Base-by-base conservation (phyloP, 1,139 yeast species). In the Nakaseomyces uthaithaninus region DNA sequence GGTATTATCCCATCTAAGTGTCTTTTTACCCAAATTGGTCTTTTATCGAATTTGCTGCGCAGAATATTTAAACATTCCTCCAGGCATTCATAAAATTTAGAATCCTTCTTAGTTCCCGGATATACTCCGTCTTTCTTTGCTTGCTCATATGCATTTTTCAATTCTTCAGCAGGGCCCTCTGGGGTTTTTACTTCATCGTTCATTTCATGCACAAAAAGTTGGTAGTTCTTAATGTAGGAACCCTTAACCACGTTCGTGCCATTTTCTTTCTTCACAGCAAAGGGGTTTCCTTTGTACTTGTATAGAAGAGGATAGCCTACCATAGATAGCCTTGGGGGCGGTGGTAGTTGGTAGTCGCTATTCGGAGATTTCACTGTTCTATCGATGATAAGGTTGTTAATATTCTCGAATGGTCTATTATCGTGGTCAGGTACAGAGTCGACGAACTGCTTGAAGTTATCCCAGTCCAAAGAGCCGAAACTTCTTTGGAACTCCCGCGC, bases 11-110 rank as follows among this genome's bases (percentile, higher is more conserved):
- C 71, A 43, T 74, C 76, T 30, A 91, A 57, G 45, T 84, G 94
- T 45, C 81, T 74, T 45, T 96, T 71, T 1, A 91, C 72, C 95
- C 96, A 89, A 15, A 87, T 71, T 0, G 96, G 96, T 51, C 91
- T 76, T 42, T 69, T 56, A 0, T 69, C 77, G 58, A 89, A 89
- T 31, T 84, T 56, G 14, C 53, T 53, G 8, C 64, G 53, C 19
- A 91, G 59, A 47, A 75, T 68, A 10, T 67, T 68, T 16, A 87
- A 67, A 51, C 63, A 59, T 39, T 52, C 49, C 23, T 52, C 58
- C 39, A 64, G 59, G 39, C 62, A 66, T 33, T 64, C 63, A 17
- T 57, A 55, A 39, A 74, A 64, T 37, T 67, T 67, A 3, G 60
- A 53, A 4, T 56, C 60, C 9, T 51, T 47, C 30, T 57, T 54